phyloP scores from a whole-genome alignment of 805 yeast species.

The Nakazawaea molendinolei region DNA sequence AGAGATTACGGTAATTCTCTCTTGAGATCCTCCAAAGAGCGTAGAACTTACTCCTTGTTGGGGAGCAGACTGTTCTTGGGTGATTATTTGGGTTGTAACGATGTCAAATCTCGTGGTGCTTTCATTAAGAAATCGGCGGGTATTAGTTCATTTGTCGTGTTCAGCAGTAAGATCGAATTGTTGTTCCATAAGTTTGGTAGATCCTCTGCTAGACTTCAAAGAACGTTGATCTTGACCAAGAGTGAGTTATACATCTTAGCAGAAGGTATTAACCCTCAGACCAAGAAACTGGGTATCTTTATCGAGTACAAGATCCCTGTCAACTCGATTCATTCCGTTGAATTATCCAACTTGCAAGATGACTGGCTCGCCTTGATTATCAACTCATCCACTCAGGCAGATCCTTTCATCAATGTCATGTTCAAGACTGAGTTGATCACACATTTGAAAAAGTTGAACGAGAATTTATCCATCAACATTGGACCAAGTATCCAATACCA shows the following conservation, averaged over 20 bases:
- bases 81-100: conserved; percentile 87
- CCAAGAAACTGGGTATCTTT: conserved; percentile 42
- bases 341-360: conserved; percentile 74
- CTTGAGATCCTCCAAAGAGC: conserved; percentile 72
- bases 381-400: conserved; percentile 56
- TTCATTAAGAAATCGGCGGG: conserved; percentile 66
- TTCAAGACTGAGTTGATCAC: conserved; percentile 89
- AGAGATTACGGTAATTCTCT: conserved; percentile 78
- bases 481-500: conserved; percentile 73
- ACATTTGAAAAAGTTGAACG: conserved; percentile 57
- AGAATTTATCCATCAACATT: conserved; percentile 53
- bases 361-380: conserved; percentile 82
- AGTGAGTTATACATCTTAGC: conserved; percentile 61
- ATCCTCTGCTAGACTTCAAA: conserved; percentile 72
- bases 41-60: conserved; percentile 79
- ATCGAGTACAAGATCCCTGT: conserved; percentile 63
- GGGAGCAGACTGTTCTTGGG: conserved; percentile 91
- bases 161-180: conserved; percentile 78
- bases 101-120: conserved; percentile 65
- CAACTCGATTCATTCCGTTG: conserved; percentile 50
- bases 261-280: conserved; percentile 57
- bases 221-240: conserved; percentile 65
- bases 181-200: conserved; percentile 86
- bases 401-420: conserved; percentile 68
- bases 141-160: conserved; percentile 61